Percentiles rank a stretch among this genome's conserved stretches.
These are phyloP conservation scores for Mrakia gelida DNA, from an alignment of 768 basidiomycete genomes.

Conservation along the genomic window DNA sequence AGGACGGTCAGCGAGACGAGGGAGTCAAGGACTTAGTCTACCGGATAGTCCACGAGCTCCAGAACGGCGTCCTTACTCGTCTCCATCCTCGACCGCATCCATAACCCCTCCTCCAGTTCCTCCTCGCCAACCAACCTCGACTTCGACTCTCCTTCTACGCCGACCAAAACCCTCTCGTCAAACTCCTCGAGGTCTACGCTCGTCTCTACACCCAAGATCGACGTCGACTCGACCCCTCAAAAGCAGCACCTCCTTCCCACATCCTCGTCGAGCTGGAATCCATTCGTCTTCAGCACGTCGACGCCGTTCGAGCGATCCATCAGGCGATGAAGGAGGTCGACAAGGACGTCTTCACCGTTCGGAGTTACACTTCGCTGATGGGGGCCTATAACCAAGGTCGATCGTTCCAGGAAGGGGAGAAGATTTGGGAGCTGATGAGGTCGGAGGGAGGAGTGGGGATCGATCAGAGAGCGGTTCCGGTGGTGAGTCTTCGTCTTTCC, in stretches of 20 bases:
- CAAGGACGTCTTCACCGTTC: not conserved
- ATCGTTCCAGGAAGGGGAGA: not conserved
- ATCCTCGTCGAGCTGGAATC: not conserved
- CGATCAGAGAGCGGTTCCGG: not conserved
- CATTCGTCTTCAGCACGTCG: not conserved
- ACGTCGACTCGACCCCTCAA: not conserved
- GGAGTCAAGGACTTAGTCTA: not conserved
- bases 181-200: not conserved
- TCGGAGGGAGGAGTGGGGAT: not conserved
- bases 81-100: not conserved
- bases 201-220: not conserved
- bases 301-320: not conserved
- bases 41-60: not conserved
- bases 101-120: not conserved
- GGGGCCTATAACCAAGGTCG: not conserved
- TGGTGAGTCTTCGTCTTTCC: not conserved
- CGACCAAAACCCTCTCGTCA: not conserved
- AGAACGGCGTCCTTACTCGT: accelerated
- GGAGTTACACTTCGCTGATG: not conserved
- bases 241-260: not conserved
- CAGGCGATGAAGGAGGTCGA: not conserved
- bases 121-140: not conserved
- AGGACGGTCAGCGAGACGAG: no score
- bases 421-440: not conserved
- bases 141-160: not conserved